phyloP scores from a whole-genome alignment of 805 yeast species.

The Metschnikowia hibisci region DNA sequence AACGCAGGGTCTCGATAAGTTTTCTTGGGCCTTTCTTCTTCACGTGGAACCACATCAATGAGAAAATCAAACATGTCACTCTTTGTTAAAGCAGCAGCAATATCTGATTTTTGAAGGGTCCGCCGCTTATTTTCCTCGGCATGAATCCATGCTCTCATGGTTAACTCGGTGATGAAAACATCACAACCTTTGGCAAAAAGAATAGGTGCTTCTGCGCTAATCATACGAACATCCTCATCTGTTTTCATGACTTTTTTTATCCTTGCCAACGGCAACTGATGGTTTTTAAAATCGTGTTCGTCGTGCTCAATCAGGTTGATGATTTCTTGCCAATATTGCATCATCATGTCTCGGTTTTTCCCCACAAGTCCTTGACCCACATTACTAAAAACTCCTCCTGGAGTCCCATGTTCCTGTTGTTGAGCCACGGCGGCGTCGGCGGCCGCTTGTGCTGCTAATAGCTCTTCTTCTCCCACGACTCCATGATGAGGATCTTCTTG shows the following conservation, averaged over 20 bases:
- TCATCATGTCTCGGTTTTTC: constrained; percentile 76
- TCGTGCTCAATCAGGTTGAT: constrained; percentile 87
- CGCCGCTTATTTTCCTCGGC: constrained; percentile 95
- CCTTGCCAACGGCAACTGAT: constrained; percentile 91
- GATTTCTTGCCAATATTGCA: constrained; percentile 96
- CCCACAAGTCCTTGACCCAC: constrained; percentile 63
- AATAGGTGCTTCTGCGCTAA: constrained; percentile 97
- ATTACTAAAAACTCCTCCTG: constrained; percentile 71
- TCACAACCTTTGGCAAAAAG: constrained; percentile 98
- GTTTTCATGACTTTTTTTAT: constrained; percentile 98
- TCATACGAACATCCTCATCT: constrained; percentile 96
- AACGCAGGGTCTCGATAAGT: constrained; percentile 25
- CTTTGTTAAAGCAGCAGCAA: constrained; percentile 91
- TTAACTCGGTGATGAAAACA: constrained; percentile 90
- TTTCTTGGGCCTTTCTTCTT: constrained; percentile 61
- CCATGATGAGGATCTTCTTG: constrained; percentile 12
- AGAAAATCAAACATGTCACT: constrained; percentile 96
- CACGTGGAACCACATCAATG: constrained; percentile 94
- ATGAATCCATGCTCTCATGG: constrained; percentile 99
- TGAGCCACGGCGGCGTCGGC: constrained; percentile 46
- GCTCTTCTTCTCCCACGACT: constrained; percentile 39
- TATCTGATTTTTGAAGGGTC: constrained; percentile 89
- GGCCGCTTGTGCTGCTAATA: constrained; percentile 44
- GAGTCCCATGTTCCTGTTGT: constrained; percentile 37
- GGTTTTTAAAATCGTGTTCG: constrained; percentile 88